Conservation (phyloP, 164 flowering plant genomes). For the Liquidambar formosana region DNA sequence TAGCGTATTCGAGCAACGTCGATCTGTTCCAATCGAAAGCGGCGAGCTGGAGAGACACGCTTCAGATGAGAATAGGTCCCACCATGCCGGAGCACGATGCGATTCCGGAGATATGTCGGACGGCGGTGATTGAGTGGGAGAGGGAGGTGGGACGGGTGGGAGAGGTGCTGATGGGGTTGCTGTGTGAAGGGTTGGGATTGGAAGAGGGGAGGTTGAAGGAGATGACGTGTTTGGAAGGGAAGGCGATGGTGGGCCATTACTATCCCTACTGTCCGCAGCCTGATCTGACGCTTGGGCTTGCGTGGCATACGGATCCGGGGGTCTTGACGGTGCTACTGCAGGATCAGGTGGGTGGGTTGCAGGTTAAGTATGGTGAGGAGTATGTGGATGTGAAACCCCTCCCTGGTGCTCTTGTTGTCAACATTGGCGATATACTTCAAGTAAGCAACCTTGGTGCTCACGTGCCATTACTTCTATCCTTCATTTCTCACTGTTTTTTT, state of each 20-base stretch:
- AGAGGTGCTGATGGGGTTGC: constrained; percentile 41
- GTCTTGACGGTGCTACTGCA: constrained; percentile 63
- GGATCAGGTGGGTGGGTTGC: constrained; percentile 58
- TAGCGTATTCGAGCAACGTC: constrained; percentile 32
- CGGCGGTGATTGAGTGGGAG: constrained; percentile 49
- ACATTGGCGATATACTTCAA: constrained; percentile 69
- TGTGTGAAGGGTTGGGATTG: constrained; percentile 66
- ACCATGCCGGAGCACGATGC: constrained; percentile 9
- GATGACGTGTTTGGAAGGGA: constrained; percentile 37
- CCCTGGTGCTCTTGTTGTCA: constrained; percentile 58
- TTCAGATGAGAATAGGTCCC: constrained; percentile 38
- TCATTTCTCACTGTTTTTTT: too few relatives aligned
- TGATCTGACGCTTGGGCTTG: constrained; percentile 61
- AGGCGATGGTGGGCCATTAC: constrained; percentile 50
- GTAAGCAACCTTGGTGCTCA: too few relatives aligned
- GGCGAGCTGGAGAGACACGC: constrained; percentile 64
- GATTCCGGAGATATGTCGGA: constrained; percentile 46
- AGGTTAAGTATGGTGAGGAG: constrained; percentile 42
- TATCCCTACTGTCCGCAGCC: constrained; percentile 81
- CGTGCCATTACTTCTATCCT: too few relatives aligned
- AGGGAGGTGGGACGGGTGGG: constrained; percentile 27
- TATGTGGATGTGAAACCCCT: constrained; percentile 69
- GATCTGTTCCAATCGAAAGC: constrained; percentile 50
- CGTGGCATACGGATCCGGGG: constrained; percentile 65
- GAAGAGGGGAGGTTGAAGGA: constrained; percentile 35